Conservation (phyloP, 305 asterid species). For the Petunia hybrid region DNA sequence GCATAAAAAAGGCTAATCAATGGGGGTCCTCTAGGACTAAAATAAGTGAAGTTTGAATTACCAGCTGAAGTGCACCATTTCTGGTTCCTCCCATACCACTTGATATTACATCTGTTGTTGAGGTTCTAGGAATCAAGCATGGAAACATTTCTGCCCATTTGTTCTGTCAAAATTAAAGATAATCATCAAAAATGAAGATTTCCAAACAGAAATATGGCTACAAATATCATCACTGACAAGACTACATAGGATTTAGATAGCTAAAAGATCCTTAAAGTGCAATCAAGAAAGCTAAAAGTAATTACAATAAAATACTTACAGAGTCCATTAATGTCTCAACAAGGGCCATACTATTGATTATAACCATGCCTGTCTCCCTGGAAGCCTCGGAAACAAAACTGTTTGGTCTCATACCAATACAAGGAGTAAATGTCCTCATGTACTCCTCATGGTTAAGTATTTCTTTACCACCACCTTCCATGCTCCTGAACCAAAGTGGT, state of each 20-base stretch:
- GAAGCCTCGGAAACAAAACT: constrained; percentile 86
- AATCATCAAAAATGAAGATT: constrained; percentile 24
- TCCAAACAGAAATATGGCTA: background rate
- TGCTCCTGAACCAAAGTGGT: constrained; percentile 76
- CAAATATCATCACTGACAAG: constrained; percentile 17
- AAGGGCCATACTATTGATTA: constrained; percentile 86
- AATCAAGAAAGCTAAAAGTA: background rate
- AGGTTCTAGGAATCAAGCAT: constrained; percentile 68
- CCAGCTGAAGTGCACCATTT: constrained; percentile 95
- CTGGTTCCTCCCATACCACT: constrained; percentile 93
- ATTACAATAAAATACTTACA: constrained; percentile 51
- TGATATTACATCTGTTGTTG: constrained; percentile 80
- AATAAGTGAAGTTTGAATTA: constrained; percentile 35
- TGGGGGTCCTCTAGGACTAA: background rate
- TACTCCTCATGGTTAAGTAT: constrained; percentile 76
- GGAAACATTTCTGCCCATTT: constrained; percentile 98
- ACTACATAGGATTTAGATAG: constrained; percentile 8
- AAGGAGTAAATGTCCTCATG: constrained; percentile 57
- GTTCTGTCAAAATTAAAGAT: constrained; percentile 46
- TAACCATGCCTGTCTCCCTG: constrained; percentile 77
- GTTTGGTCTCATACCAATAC: constrained; percentile 79
- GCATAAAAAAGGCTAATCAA: background rate
- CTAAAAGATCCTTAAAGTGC: background rate
- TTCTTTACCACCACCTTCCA: constrained; percentile 61
- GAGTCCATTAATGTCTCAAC: constrained; percentile 96